Evolutionary conservation across 129 eudicot genomes (phyloP).

Genomic region (Helichrysum umbraculigerum): DNA sequence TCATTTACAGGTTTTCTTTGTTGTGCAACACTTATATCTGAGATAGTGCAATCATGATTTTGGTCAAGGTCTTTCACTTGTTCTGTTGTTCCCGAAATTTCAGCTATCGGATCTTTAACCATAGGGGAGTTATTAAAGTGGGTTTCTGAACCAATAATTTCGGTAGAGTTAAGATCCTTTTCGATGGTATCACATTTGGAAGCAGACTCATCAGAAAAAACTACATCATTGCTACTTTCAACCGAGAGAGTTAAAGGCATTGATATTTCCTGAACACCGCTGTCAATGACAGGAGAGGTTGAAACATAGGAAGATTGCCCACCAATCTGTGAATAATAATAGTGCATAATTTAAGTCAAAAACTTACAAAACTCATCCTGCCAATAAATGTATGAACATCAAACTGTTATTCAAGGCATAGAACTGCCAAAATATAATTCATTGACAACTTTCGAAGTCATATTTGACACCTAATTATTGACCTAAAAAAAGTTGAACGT

Average conservation of each 20-base stretch:
- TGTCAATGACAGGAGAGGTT: conserved; percentile 22
- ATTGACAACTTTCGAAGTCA: neutral
- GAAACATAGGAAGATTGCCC: conserved; percentile 39
- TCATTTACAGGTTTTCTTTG: conserved; percentile 13
- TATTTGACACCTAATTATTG: neutral
- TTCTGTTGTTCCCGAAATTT: conserved; percentile 31
- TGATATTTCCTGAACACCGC: conserved; percentile 18
- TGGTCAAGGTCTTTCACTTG: conserved; percentile 31
- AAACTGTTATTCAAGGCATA: neutral
- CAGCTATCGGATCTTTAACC: conserved; percentile 30
- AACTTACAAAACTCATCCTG: neutral
- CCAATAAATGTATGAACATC: neutral
- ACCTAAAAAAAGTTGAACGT: neutral
- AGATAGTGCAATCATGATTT: conserved; percentile 23
- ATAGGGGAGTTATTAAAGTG: conserved; percentile 18
- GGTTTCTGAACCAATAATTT: conserved; percentile 10
- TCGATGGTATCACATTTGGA: conserved; percentile 14
- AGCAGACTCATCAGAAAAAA: conserved; percentile 9
- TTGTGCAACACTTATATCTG: conserved; percentile 26
- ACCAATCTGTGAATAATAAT: conserved; percentile 39
- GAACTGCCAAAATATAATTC: too few relatives aligned
- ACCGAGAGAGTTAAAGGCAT: conserved; percentile 30
- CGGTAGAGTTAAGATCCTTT: conserved; percentile 13
- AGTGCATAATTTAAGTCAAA: conserved; percentile 14
- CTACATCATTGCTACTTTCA: conserved; percentile 24